Evolutionary conservation across 192 early-diverging fungal species (phyloP).

Genomic region (Phycomyces nitens): DNA sequence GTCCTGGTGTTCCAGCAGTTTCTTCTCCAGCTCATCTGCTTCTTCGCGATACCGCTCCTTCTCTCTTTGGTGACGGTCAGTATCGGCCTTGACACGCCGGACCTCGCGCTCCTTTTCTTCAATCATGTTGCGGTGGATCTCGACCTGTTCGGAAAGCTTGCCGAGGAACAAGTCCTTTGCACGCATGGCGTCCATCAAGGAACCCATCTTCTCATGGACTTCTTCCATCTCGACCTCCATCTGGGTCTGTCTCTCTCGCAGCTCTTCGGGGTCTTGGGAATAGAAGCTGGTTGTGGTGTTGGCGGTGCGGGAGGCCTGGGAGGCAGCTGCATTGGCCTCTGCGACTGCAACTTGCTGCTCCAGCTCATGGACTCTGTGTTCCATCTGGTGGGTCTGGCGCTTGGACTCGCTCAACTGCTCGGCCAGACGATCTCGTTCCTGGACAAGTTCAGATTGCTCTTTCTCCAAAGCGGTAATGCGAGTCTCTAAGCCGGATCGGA

Average conservation of each 20-base stretch:
- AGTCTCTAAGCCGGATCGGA: conserved; percentile 8
- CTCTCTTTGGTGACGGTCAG: conserved; percentile 26
- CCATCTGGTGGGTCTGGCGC: conserved; percentile 36
- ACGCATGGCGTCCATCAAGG: conserved; percentile 32
- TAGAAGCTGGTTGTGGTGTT: conserved; percentile 7
- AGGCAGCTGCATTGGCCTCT: conserved; percentile 33
- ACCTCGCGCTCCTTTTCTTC: conserved; percentile 40
- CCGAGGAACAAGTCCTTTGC: conserved; percentile 41
- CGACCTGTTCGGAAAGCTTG: conserved; percentile 35
- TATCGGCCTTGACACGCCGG: conserved; percentile 23
- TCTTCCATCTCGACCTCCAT: conserved; percentile 37
- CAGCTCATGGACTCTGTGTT: conserved; percentile 39
- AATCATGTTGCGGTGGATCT: conserved; percentile 27
- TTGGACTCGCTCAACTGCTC: conserved; percentile 30
- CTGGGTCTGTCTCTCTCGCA: conserved; percentile 18
- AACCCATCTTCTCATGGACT: conserved; percentile 38
- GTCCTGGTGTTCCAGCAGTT: conserved; percentile 13
- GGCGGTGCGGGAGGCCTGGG: conserved; percentile 7
- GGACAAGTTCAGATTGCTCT: conserved; percentile 12
- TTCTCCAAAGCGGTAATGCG: conserved; percentile 17
- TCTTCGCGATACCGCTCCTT: conserved; percentile 29
- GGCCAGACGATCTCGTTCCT: conserved; percentile 35
- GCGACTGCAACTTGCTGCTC: conserved; percentile 30
- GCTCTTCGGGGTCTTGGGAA: conserved; percentile 16
- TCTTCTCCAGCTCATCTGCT: conserved; percentile 21